Evolutionary conservation across 2,329 filamentous ascomycete genomes (phyloP).

Genomic region (Colletotrichum tropicicola): DNA sequence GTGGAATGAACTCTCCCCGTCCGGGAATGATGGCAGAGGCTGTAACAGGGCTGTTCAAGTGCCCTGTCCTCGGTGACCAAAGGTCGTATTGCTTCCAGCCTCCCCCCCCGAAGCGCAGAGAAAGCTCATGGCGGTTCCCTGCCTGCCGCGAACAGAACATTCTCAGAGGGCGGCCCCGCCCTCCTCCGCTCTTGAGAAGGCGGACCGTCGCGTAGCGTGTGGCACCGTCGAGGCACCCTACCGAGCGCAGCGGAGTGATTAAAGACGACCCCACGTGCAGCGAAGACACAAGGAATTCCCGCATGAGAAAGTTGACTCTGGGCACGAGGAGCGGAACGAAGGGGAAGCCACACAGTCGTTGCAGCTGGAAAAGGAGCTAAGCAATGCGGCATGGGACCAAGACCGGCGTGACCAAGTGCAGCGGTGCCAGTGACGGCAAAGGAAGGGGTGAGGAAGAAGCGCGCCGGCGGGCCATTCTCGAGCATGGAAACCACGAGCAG

Average conservation of each 20-base stretch:
- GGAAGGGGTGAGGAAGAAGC: background rate
- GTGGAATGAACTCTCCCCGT: background rate
- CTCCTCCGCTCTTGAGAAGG: background rate
- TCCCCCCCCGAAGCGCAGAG: background rate
- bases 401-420: conserved; percentile 8
- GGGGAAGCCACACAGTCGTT: background rate
- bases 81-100: background rate
- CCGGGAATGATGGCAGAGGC: background rate
- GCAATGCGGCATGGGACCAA: background rate
- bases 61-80: background rate
- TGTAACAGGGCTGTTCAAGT: background rate
- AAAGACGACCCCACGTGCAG: conserved; percentile 5
- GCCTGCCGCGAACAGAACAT: conserved; percentile 1
- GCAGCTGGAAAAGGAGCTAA: background rate
- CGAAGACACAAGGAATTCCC: background rate
- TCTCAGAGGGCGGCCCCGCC: background rate
- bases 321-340: background rate
- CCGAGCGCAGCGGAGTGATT: background rate
- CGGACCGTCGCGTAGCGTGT: background rate
- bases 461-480: background rate
- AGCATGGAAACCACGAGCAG: background rate
- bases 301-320: background rate
- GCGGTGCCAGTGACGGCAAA: background rate
- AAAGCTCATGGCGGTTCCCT: background rate
- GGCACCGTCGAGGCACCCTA: background rate